A percentile compares a stretch with the other conserved stretches of the same genome.
phyloP scores from a whole-genome alignment of 2,329 filamentous ascomycete species.

The Botryotinia convoluta region DNA sequence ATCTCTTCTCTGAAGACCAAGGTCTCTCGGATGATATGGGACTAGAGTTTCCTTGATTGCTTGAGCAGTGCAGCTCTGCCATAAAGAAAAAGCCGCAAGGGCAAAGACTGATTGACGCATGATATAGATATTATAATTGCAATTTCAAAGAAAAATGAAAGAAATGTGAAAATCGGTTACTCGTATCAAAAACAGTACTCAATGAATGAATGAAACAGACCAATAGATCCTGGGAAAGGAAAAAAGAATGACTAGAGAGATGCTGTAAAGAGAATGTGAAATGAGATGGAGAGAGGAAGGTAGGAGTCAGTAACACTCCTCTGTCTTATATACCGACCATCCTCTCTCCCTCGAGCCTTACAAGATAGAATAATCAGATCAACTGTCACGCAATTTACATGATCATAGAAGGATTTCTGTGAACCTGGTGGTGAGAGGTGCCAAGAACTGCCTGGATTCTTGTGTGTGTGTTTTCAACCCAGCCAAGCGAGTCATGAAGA shows the following conservation, averaged over 20 bases:
- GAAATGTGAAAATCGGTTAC: not conserved
- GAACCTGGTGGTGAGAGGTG: not conserved
- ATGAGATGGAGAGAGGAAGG: conserved; percentile 4
- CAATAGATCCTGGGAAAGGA: conserved; percentile 11
- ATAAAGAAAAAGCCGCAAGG: conserved; percentile 19
- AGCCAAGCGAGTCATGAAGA: not conserved
- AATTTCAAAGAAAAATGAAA: not conserved
- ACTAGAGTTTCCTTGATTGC: not conserved
- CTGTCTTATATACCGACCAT: conserved; percentile 13
- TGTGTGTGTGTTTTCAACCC: not conserved
- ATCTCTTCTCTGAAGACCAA: conserved; percentile 18
- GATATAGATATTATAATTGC: not conserved
- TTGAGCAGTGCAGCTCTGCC: conserved; percentile 15
- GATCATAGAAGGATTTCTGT: conserved; percentile 13
- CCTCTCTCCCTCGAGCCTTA: not conserved
- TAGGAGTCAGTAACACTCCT: not conserved
- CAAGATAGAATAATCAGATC: not conserved
- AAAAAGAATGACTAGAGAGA: conserved; percentile 15
- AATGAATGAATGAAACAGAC: conserved; percentile 19
- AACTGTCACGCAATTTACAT: not conserved
- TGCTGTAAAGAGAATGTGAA: conserved; percentile 16
- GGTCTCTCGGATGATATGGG: conserved; percentile 11
- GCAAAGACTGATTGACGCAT: conserved; percentile 15
- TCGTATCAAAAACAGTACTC: conserved; percentile 8
- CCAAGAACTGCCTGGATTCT: not conserved